Evolutionary conservation across 371 early-diverging fungal species (phyloP).

Genomic region (Cokeromyces recurvatus): DNA sequence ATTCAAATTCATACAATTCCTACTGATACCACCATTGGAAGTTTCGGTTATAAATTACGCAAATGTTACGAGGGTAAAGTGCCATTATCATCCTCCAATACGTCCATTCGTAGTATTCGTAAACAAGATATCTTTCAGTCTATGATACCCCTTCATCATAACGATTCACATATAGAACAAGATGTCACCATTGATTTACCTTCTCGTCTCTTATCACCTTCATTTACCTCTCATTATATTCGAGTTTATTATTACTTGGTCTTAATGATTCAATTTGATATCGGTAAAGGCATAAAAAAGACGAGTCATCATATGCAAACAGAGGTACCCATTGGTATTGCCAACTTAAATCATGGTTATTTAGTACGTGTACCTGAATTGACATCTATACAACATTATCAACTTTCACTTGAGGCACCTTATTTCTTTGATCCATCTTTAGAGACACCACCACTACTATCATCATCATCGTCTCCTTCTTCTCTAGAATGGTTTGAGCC

Average conservation of each 20-base stretch:
- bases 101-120: background rate
- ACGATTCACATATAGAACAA: too few relatives aligned
- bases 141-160: background rate
- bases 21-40: conserved; percentile 1
- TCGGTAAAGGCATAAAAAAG: background rate
- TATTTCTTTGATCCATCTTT: conserved; percentile 12
- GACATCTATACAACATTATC: conserved; percentile 8
- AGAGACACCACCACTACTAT: conserved; percentile 4
- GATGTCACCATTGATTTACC: conserved; percentile 1
- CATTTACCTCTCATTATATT: conserved; percentile 14
- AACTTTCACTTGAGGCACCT: conserved; percentile 10
- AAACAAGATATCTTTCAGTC: conserved; percentile 3
- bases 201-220: conserved; percentile 12
- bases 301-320: background rate
- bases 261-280: conserved; percentile 2
- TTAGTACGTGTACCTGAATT: conserved; percentile 9
- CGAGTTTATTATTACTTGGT: conserved; percentile 14
- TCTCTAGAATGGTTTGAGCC: too few relatives aligned
- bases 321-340: conserved; percentile 12
- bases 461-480: background rate
- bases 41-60: conserved; percentile 6
- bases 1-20: conserved; percentile 4
- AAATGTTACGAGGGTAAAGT: conserved; percentile 13
- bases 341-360: conserved; percentile 12
- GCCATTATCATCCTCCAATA: conserved; percentile 5